A percentile compares a stretch with the other conserved stretches of the same genome.
Conservation (phyloP, 2,329 filamentous ascomycete genomes). For the Beauveria asiatica region DNA sequence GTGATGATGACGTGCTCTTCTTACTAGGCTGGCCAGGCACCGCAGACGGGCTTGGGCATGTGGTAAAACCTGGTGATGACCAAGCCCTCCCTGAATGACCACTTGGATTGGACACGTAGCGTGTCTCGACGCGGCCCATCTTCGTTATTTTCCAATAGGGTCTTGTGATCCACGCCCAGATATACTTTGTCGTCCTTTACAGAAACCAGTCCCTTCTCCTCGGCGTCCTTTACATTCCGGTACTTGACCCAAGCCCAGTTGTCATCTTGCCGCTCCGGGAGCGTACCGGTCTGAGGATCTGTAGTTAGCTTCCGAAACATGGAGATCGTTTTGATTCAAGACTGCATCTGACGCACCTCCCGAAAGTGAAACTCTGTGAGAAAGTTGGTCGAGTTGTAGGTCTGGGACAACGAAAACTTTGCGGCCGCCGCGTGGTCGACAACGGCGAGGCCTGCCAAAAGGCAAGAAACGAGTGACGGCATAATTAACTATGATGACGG, state of each 20-base stretch:
- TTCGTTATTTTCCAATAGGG: accelerated
- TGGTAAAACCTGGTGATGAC: constrained; percentile 59
- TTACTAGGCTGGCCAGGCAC: constrained; percentile 59
- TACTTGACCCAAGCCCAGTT: constrained; percentile 33
- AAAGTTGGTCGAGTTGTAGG: constrained; percentile 25
- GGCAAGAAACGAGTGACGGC: not conserved
- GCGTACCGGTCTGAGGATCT: no score
- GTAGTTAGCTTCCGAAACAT: not conserved
- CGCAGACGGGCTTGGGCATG: constrained; percentile 55
- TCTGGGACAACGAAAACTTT: constrained; percentile 13
- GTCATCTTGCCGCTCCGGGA: no score
- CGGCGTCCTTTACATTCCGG: constrained; percentile 21
- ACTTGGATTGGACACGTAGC: constrained; percentile 53
- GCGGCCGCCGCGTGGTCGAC: constrained; percentile 5
- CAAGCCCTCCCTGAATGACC: constrained; percentile 52
- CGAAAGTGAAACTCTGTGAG: constrained; percentile 32
- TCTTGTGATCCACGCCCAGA: constrained; percentile 24
- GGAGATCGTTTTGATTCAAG: not conserved
- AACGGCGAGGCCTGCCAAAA: constrained; percentile 3
- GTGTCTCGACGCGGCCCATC: constrained; percentile 24
- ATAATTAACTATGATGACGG: not conserved
- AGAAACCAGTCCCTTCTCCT: constrained; percentile 22
- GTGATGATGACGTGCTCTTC: not conserved
- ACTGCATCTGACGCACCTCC: constrained; percentile 15
- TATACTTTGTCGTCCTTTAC: constrained; percentile 21